phyloP scores from a whole-genome alignment of 2,329 filamentous ascomycete species.

The Fusarium tjaetaba region DNA sequence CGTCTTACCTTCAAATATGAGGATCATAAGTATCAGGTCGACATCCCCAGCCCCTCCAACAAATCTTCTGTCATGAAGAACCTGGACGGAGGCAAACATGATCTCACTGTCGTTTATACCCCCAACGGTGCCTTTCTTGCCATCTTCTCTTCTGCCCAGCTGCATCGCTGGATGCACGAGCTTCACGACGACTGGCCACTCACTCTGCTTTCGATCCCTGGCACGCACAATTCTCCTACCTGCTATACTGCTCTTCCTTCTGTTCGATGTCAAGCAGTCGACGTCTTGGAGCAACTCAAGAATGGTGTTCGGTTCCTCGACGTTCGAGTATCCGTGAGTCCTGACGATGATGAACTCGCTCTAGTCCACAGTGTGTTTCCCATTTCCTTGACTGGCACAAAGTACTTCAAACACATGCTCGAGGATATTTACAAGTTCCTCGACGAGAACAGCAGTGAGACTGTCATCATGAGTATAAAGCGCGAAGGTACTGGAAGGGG shows the following conservation, averaged over 20 bases:
- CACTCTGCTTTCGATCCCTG: conserved; percentile 86
- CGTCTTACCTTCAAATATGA: conserved; percentile 78
- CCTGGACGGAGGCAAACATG: conserved; percentile 59
- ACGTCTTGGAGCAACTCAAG: conserved; percentile 78
- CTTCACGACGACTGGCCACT: conserved; percentile 78
- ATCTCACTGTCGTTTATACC: conserved; percentile 75
- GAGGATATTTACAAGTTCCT: conserved; percentile 79
- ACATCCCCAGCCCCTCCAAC: conserved; percentile 71
- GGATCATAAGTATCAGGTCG: conserved; percentile 70
- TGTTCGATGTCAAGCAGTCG: conserved; percentile 89
- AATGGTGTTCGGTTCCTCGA: conserved; percentile 97
- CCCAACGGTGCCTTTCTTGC: conserved; percentile 64
- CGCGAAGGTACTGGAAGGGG: conserved; percentile 86
- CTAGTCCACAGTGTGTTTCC: conserved; percentile 94
- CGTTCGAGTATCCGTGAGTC: conserved; percentile 73
- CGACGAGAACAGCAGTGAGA: conserved; percentile 79
- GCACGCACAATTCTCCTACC: conserved; percentile 94
- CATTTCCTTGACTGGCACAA: conserved; percentile 82
- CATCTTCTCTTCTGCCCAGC: conserved; percentile 76
- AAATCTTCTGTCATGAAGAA: conserved; percentile 70
- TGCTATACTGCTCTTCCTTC: conserved; percentile 86
- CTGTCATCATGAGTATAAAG: conserved; percentile 87
- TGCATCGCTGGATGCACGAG: conserved; percentile 82
- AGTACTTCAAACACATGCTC: conserved; percentile 80
- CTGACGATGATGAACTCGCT: conserved; percentile 71